Evolutionary conservation across 306 rosid genomes (phyloP), one percentile per base, ranked within the genome.

Genomic region (Dryas drummondii): DNA sequence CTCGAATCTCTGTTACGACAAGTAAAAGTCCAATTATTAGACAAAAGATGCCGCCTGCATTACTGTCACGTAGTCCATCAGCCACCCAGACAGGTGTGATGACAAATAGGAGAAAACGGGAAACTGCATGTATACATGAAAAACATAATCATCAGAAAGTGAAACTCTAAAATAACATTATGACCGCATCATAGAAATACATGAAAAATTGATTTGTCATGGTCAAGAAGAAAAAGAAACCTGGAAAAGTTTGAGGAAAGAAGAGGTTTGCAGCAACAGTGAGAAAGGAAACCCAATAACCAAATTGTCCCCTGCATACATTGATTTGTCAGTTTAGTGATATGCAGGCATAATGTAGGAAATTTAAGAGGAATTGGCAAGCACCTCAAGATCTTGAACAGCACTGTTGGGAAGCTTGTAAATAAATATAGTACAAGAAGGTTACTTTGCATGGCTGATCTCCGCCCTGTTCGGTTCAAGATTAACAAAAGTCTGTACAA

Each of bases 281-380:
- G 10, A 80, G 80, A 73, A 82, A 82, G 69, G 89, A 80, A 74
- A 85, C 53, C 89, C 89, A 85, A 66, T 17, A 74, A 68, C 89
- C 86, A 51, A 85, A 53, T 72, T 71, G 75, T 77, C 84, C 89
- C 81, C 86, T 85, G 86, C 76, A 58, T 62, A 63, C 6, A 51
- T 62, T 9, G 68, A 73, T 53, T 47, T 2, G 50, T 45, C 12
- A 49, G 64, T 58, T 46, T 6, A 65, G 10, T 0, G n/a, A 77
- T 22, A 37, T 68, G 58, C 42, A 53, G 44, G 65, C 68, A 22
- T 54, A 62, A 4, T 19, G 56, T 9, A 9, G 42, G 14, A 41
- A 47, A 58, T 7, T 49, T 52, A 22, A 1, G 5, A 26, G 65
- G 49, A 65, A 49, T 42, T 66, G 68, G 41, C 40, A 54, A 59